Evolutionary conservation across 108 stramenopile species (phyloP), one percentile per base, ranked within the genome.

Genomic region (Nitzschia sp.): DNA sequence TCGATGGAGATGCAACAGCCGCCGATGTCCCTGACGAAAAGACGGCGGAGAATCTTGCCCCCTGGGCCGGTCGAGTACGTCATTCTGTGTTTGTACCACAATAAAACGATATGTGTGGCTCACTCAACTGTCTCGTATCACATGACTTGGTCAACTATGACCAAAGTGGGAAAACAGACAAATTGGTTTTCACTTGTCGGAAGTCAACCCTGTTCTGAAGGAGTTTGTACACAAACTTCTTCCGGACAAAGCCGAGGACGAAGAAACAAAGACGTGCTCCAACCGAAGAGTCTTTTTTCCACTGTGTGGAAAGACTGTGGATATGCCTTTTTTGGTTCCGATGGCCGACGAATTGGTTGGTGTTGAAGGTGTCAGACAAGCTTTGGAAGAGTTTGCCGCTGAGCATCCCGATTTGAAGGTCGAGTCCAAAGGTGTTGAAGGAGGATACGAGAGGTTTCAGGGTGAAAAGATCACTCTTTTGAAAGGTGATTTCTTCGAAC

Each of bases 271-370:
- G 8, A 29, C 19, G 15, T 59, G 58, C 29, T 23, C 58, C 46
- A 48, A 42, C n/a, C 31, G 34, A 29, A 61, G 72, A 46, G 60
- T 90, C 32, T 87, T 94, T 55, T 87, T 94, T 27, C 93, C 93
- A n/a, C 78, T 94, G 18, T 94, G 93, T 68, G 93, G 93, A 47
- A 94, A 94, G 75, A 82, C 93, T 36, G 75, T 91, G 15, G 93
- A 94, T 55, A 79, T 94, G 82, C 83, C 87, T 3, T 88, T 70
- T 62, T 72, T 94, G 24, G 81, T 90, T 9, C 58, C 46, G 1
- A 60, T 80, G 56, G 51, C 69, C 17, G 46, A 57, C 51, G 64
- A 78, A 48, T 85, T 91, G 27, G 87, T 90, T 9, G 93, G 93
- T 26, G 79, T 91, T 28, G 93, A 94, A 66, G 89, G 90, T 4